These are phyloP conservation scores for Aspergillus fumigatiaffinis DNA, from an alignment of 2,329 filamentous ascomycete genomes.

Conservation along the genomic window DNA sequence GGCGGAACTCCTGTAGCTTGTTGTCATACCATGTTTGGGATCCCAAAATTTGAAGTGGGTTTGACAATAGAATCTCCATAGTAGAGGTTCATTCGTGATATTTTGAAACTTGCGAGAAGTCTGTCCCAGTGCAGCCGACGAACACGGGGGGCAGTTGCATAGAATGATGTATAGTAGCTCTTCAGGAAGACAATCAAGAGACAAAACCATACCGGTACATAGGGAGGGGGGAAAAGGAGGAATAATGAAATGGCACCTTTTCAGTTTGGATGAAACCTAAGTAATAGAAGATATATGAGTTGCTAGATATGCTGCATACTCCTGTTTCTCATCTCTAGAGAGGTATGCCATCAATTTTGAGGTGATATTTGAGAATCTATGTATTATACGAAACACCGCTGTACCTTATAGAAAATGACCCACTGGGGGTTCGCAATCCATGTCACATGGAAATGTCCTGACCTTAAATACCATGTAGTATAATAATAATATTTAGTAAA, in stretches of 20 bases:
- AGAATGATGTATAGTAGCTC: constrained; percentile 83
- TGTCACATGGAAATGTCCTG: too few species aligned
- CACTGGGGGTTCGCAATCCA: too few species aligned
- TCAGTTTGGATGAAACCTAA: background rate
- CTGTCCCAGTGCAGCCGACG: constrained; percentile 51
- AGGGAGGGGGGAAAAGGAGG: background rate
- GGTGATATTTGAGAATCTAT: too few species aligned
- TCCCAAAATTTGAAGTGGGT: constrained; percentile 72
- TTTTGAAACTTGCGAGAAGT: constrained; percentile 62
- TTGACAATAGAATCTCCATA: constrained; percentile 77
- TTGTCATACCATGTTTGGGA: constrained; percentile 55
- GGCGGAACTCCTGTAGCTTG: constrained; percentile 53
- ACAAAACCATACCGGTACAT: constrained; percentile 30
- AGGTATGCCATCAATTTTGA: too few species aligned
- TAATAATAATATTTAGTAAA: too few species aligned
- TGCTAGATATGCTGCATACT: too few species aligned
- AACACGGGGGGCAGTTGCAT: constrained; percentile 52
- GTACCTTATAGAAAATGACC: too few species aligned
- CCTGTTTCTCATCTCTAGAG: too few species aligned
- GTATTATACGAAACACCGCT: too few species aligned
- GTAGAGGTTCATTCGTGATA: constrained; percentile 65
- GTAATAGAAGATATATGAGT: too few species aligned
- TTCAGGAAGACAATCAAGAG: constrained; percentile 59
- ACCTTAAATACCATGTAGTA: too few species aligned
- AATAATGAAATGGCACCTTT: background rate